Evolutionary conservation across 164 flowering plant species (phyloP), one percentile per base, ranked within the genome.

Genomic region (Dillenia turbinata): DNA sequence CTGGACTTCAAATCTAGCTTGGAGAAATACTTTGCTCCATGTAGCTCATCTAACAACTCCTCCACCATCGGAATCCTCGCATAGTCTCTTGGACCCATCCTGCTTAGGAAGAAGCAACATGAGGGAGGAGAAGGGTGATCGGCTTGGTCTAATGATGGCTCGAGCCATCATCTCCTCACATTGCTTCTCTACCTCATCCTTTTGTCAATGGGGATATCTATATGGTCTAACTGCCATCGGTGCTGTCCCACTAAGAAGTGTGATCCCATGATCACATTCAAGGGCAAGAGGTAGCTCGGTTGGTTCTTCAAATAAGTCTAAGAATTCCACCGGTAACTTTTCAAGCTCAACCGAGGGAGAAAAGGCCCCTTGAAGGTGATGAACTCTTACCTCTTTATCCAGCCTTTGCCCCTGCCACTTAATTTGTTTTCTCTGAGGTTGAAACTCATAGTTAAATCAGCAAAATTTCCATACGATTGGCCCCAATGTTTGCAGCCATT

Each of bases 31-130:
- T 26, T 15, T 6, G 65, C 65, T 15, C 65, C 56, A 8, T 51
- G 14, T 2, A 62, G 14, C 17, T 43, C 60, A 47, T 63, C 66
- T 6, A 63, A 45, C 5, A 53, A 17, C n/a, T 63, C 66, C 45
- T 63, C 58, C 0, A 54, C 47, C 8, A 24, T 12, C 1, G 54
- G 60, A 2, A n/a, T 64, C 67, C 0, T 46, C 9, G 15, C 52
- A 54, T 22, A 57, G 12, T 15, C 69, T 40, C 54, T 54, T 13
- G 7, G 45, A 9, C 0, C 68, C 62, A 46, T 66, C 47, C 1
- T 52, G 45, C 48, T 55, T 64, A 6, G 26, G 47, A 1, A 64
- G 55, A 10, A 64, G 49, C 2, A 60, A 9, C 10, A 60, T 54
- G 0, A 19, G 63, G 1, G 54, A 45, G 1, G 50, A 26, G 22